Evolutionary conservation across 2,329 filamentous ascomycete species (phyloP).

Genomic region (Colletotrichum noveboracense): DNA sequence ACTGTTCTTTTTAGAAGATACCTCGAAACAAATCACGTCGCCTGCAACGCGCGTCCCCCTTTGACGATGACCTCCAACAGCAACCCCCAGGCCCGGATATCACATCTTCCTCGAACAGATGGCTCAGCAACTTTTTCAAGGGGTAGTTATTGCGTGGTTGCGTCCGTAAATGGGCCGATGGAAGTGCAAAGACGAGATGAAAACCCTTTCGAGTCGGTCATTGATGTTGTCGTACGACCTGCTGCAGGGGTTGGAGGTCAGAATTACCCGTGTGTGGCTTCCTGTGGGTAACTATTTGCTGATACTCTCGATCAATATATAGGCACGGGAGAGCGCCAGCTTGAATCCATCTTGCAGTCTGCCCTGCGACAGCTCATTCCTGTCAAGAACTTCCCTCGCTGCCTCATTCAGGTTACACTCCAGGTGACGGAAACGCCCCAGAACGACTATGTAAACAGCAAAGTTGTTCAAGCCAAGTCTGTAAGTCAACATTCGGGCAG

Average conservation of each 20-base stretch:
- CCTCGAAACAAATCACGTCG: background rate
- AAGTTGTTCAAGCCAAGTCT: conserved; percentile 63
- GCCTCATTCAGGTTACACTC: conserved; percentile 81
- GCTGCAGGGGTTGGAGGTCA: conserved; percentile 82
- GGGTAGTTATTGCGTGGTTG: conserved; percentile 80
- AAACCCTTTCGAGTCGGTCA: conserved; percentile 85
- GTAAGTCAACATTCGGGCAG: conserved; percentile 46
- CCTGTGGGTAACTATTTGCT: conserved; percentile 4
- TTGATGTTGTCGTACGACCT: conserved; percentile 91
- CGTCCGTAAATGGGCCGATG: conserved; percentile 89
- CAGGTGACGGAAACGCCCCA: conserved; percentile 75
- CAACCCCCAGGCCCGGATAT: conserved; percentile 58
- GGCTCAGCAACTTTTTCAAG: conserved; percentile 81
- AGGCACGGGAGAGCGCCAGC: conserved; percentile 79
- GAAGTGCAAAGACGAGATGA: conserved; percentile 90
- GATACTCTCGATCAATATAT: conserved; percentile 31
- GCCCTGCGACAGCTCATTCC: conserved; percentile 78
- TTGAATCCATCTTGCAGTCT: conserved; percentile 77
- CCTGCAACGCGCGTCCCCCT: background rate
- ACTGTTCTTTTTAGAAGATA: background rate
- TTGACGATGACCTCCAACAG: conserved; percentile 19
- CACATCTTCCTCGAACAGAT: conserved; percentile 72
- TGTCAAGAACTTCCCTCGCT: conserved; percentile 76
- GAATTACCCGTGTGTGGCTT: conserved; percentile 26
- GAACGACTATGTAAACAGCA: conserved; percentile 67